Evolutionary conservation across 768 basidiomycete genomes (phyloP).

Genomic region (Lentinula raphanica): DNA sequence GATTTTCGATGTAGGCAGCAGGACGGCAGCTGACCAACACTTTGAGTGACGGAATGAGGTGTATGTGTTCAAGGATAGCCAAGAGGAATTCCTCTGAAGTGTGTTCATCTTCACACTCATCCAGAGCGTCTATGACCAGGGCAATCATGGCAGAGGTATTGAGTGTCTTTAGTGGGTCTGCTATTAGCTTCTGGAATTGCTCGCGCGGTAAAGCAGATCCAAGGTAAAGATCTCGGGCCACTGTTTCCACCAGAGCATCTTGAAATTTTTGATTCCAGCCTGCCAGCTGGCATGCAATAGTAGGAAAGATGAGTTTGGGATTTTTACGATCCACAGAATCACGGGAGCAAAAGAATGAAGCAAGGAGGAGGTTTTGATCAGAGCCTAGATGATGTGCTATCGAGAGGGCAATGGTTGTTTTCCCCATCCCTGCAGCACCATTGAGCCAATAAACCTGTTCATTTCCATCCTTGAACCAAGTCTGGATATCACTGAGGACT

Average conservation of each 20-base stretch:
- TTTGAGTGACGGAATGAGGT: neutral
- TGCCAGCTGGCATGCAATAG: constrained; percentile 7
- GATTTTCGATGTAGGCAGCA: neutral
- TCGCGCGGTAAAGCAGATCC: neutral
- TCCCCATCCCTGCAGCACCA: constrained; percentile 12
- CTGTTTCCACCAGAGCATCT: neutral
- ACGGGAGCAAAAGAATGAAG: constrained; percentile 11
- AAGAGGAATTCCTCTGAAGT: neutral
- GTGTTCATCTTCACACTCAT: neutral
- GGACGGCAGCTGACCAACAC: neutral
- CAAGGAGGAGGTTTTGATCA: constrained; percentile 3
- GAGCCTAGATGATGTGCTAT: constrained; percentile 3
- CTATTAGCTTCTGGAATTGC: neutral
- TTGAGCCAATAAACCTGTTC: constrained; percentile 10
- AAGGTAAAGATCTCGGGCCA: neutral
- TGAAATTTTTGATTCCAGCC: neutral
- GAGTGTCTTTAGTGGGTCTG: neutral
- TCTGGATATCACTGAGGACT: constrained; percentile 1
- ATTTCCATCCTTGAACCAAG: neutral
- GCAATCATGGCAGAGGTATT: neutral
- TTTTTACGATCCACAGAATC: constrained; percentile 5
- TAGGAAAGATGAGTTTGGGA: neutral
- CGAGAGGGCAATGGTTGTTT: constrained; percentile 11
- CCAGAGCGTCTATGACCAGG: neutral
- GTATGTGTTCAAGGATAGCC: neutral